Percentiles rank a stretch among this genome's conserved stretches.
phyloP scores from a whole-genome alignment of 2,329 filamentous ascomycete genomes.

The Tolypocladium nubicola region DNA sequence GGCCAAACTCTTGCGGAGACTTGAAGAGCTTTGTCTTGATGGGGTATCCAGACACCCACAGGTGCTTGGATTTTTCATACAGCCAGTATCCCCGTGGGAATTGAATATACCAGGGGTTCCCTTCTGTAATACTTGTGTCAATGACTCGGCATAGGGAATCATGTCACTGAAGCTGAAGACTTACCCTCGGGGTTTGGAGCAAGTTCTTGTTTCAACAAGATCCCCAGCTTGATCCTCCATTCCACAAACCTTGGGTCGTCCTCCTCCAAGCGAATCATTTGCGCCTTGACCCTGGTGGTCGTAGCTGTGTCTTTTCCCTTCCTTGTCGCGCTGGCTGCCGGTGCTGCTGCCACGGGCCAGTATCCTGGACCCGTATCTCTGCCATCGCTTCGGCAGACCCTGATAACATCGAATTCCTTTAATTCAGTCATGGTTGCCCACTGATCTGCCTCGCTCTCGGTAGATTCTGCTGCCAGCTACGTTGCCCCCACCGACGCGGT shows the following conservation, averaged over 20 bases:
- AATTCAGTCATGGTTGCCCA: conserved; percentile 17
- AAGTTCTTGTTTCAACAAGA: conserved; percentile 34
- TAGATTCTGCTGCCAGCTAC: not conserved
- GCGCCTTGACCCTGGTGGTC: conserved; percentile 26
- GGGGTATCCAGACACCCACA: conserved; percentile 39
- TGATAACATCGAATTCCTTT: conserved; percentile 30
- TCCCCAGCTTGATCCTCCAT: conserved; percentile 34
- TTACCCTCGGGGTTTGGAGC: conserved; percentile 28
- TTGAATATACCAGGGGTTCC: conserved; percentile 32
- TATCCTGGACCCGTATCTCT: conserved; percentile 33
- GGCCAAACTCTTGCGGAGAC: conserved; percentile 41
- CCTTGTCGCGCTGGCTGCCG: conserved; percentile 19
- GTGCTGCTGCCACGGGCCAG: conserved; percentile 23
- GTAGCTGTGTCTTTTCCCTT: conserved; percentile 22
- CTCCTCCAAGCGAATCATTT: conserved; percentile 31
- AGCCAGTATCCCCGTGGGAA: conserved; percentile 36
- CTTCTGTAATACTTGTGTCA: conserved; percentile 19
- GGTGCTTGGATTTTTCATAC: conserved; percentile 36
- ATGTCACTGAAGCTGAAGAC: not conserved
- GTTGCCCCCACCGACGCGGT: not conserved
- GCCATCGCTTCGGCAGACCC: conserved; percentile 34
- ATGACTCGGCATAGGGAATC: not conserved
- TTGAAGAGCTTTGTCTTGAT: conserved; percentile 38
- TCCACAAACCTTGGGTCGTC: conserved; percentile 33
- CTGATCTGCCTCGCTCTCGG: not conserved